These are phyloP conservation scores for Protomyces macrosporus DNA, from an alignment of 1,139 yeast genomes.

Conservation along the genomic window DNA sequence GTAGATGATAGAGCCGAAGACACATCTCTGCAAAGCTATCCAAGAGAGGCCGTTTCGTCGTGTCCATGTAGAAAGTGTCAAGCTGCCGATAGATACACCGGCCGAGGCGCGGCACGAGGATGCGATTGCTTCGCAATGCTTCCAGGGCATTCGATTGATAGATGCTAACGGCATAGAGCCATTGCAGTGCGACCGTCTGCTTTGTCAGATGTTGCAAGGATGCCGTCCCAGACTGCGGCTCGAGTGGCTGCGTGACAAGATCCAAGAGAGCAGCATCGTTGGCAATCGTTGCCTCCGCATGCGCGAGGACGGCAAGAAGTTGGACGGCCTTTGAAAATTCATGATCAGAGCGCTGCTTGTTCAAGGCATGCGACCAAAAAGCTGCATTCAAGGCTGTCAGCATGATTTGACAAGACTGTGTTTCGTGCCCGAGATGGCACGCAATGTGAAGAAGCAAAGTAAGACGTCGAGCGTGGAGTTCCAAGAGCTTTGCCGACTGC, in stretches of 20 bases:
- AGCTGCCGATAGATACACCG: constrained; percentile 6
- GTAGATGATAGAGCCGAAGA: constrained; percentile 13
- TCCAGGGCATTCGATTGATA: constrained; percentile 5
- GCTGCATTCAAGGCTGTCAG: background rate
- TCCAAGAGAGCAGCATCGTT: background rate
- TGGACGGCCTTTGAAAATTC: background rate
- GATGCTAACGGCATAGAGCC: constrained; percentile 5
- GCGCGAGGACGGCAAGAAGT: background rate
- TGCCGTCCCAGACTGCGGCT: background rate
- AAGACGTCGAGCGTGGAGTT: background rate
- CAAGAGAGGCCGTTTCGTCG: background rate
- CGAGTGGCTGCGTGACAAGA: background rate
- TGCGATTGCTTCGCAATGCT: background rate
- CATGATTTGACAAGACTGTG: background rate
- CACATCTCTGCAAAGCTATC: background rate
- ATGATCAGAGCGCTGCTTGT: background rate
- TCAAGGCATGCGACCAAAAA: background rate
- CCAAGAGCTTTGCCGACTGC: background rate
- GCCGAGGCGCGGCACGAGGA: constrained; percentile 16
- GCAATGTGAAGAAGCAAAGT: background rate
- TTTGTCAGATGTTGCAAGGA: background rate
- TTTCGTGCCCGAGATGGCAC: background rate
- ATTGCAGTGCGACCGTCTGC: background rate
- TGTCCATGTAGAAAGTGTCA: background rate
- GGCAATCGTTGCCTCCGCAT: background rate